Percentiles rank a stretch among this genome's conserved stretches.
Conservation (phyloP, 495 filamentous ascomycete genomes). For the Parathielavia hyrcaniae region DNA sequence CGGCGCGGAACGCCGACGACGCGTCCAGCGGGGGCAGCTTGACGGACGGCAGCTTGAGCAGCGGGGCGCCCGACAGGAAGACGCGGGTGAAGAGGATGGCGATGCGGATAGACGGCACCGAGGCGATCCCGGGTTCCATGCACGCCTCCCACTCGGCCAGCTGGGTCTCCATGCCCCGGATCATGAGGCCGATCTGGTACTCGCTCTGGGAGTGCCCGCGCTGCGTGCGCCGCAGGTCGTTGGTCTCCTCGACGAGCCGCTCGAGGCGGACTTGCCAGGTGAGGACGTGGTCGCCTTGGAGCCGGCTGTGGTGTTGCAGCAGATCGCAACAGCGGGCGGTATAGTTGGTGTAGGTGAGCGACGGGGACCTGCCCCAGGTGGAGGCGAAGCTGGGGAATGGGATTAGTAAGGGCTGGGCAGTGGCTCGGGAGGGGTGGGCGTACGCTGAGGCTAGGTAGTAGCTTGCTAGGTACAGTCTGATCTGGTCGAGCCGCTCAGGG, state of each 20-base stretch:
- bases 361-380: conserved; percentile 30
- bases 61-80: conserved; percentile 34
- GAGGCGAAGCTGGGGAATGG: conserved; percentile 26
- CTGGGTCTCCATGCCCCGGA: conserved; percentile 40
- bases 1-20: conserved; percentile 11
- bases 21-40: conserved; percentile 9
- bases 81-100: conserved; percentile 30
- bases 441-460: conserved; percentile 38
- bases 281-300: conserved; percentile 35
- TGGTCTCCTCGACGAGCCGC: conserved; percentile 36
- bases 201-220: conserved; percentile 26
- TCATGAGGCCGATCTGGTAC: conserved; percentile 36
- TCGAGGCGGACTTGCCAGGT: conserved; percentile 39
- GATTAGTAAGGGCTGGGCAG: conserved; percentile 1
- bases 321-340: conserved; percentile 33
- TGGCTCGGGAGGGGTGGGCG: conserved; percentile 2
- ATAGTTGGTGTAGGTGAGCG: conserved; percentile 31
- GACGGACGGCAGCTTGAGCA: conserved; percentile 28
- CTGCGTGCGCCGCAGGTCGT: conserved; percentile 27
- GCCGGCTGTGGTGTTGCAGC: conserved; percentile 29
- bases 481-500: conserved; percentile 29
- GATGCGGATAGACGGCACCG: conserved; percentile 29
- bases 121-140: conserved; percentile 29
- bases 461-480: conserved; percentile 37
- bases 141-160: conserved; percentile 34